Evolutionary conservation across 2,329 filamentous ascomycete genomes (phyloP).

Genomic region (Nakataea oryzae): DNA sequence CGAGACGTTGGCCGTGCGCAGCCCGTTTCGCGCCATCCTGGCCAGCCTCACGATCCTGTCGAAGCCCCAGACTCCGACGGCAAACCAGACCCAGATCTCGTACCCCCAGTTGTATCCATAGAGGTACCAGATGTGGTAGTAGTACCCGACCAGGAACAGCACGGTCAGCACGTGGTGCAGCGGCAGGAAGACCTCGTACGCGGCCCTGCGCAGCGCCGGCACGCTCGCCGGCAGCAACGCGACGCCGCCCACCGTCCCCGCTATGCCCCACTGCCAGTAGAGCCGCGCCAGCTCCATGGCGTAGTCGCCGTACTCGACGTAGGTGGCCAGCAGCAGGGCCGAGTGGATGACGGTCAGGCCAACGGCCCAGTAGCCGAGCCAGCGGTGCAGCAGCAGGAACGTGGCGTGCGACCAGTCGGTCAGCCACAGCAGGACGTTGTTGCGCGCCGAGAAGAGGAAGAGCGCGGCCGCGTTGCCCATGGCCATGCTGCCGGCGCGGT

Average conservation of each 20-base stretch:
- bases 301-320: constrained; percentile 24
- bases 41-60: constrained; percentile 28
- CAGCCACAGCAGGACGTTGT: constrained; percentile 35
- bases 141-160: constrained; percentile 7
- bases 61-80: constrained; percentile 27
- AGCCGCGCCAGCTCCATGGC: constrained; percentile 4
- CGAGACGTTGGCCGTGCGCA: constrained; percentile 9
- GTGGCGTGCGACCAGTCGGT: constrained; percentile 40
- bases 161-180: constrained; percentile 4
- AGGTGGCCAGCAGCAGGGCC: constrained; percentile 31
- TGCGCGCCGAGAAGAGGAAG: constrained; percentile 32
- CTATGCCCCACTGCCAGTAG: constrained; percentile 5
- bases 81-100: constrained; percentile 33
- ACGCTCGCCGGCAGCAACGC: neutral
- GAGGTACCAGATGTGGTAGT: constrained; percentile 3
- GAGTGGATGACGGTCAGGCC: constrained; percentile 35
- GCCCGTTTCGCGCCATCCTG: constrained; percentile 26
- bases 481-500: constrained; percentile 6
- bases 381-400: constrained; percentile 36
- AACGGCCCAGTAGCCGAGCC: constrained; percentile 32
- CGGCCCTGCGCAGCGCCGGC: neutral
- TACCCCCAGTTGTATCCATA: constrained; percentile 29
- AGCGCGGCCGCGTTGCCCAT: constrained; percentile 16
- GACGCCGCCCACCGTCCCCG: constrained; percentile 1
- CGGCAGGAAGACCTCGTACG: constrained; percentile 6